These are phyloP conservation scores for Apiotrichum gamsii DNA, from an alignment of 1,284 basidiomycete genomes.

Conservation along the genomic window DNA sequence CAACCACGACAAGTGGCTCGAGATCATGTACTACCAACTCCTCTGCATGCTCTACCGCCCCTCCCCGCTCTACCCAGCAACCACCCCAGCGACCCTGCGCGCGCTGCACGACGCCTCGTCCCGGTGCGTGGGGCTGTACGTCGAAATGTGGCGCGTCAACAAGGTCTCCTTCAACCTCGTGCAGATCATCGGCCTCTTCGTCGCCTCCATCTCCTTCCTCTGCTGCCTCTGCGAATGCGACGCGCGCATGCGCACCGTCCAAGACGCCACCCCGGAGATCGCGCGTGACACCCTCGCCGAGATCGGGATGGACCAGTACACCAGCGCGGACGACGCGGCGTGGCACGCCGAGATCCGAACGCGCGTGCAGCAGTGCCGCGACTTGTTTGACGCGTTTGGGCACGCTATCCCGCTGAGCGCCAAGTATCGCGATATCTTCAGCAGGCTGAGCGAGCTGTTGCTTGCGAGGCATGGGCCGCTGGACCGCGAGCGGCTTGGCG, in stretches of 20 bases:
- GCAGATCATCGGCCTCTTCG: slow-evolving; percentile 28
- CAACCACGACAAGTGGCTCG: slow-evolving; percentile 24
- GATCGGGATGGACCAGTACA: slow-evolving; percentile 10
- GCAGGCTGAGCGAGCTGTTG: slow-evolving; percentile 18
- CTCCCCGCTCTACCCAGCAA: slow-evolving; percentile 25
- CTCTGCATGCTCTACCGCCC: slow-evolving; percentile 30
- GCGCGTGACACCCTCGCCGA: slow-evolving; percentile 5
- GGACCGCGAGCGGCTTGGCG: background rate
- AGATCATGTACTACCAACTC: slow-evolving; percentile 27
- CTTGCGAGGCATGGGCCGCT: slow-evolving; percentile 18
- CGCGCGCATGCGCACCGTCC: slow-evolving; percentile 16
- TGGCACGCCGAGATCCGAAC: slow-evolving; percentile 24
- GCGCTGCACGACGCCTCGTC: slow-evolving; percentile 22
- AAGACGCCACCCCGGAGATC: background rate
- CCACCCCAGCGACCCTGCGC: slow-evolving; percentile 19
- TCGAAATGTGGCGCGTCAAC: slow-evolving; percentile 24
- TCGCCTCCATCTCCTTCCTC: slow-evolving; percentile 28
- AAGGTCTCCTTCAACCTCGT: slow-evolving; percentile 30
- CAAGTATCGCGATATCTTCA: slow-evolving; percentile 26
- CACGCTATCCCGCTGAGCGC: slow-evolving; percentile 20
- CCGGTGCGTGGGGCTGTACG: slow-evolving; percentile 26
- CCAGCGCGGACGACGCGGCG: slow-evolving; percentile 10
- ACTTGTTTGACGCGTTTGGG: slow-evolving; percentile 28
- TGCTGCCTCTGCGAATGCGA: slow-evolving; percentile 34
- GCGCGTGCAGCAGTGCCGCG: slow-evolving; percentile 25